These are phyloP conservation scores for Solanum ossicruentum DNA, from an alignment of 257 asterid species.

Conservation along the genomic window DNA sequence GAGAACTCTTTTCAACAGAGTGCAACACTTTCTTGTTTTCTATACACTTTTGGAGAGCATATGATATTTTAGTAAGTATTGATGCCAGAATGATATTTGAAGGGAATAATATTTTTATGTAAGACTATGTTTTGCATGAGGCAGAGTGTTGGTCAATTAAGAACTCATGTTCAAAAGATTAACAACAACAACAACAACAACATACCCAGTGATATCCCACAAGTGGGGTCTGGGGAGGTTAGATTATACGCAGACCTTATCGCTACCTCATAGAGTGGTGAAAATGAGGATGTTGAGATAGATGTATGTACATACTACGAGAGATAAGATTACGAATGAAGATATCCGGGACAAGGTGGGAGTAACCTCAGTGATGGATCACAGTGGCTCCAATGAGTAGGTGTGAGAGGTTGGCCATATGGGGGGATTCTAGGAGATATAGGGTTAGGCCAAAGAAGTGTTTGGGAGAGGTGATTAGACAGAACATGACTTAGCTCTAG, in stretches of 20 bases:
- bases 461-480: neutral
- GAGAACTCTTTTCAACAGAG: neutral
- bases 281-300: neutral
- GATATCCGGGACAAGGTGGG: neutral
- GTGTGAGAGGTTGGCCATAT: neutral
- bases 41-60: neutral
- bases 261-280: too few relatives aligned
- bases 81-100: neutral
- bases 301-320: neutral
- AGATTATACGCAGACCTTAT: too few relatives aligned
- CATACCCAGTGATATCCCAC: too few relatives aligned
- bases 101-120: neutral
- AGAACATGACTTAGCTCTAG: neutral
- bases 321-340: neutral
- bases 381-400: neutral
- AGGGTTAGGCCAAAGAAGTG: neutral
- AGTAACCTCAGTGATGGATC: neutral
- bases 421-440: neutral
- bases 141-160: neutral
- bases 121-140: neutral
- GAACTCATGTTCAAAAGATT: neutral
- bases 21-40: neutral
- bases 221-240: too few relatives aligned
- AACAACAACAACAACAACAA: too few relatives aligned
- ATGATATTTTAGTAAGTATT: neutral